Conservation (phyloP, 179 eudicot genomes). For the Silene coronaria region DNA sequence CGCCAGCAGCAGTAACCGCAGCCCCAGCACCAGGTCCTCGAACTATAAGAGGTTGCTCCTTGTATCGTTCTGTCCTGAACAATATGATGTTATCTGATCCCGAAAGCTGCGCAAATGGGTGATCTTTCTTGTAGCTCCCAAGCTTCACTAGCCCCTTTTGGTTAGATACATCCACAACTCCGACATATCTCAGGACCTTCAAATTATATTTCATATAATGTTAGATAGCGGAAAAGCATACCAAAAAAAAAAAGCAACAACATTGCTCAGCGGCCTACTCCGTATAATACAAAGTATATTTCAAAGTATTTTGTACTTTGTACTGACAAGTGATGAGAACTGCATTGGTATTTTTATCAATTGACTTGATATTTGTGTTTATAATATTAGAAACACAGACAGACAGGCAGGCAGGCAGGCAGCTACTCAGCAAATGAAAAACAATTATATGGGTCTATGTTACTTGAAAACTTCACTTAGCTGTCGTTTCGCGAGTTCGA, state of each 20-base stretch:
- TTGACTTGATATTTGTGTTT: neutral
- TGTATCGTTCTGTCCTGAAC: slow-evolving; percentile 77
- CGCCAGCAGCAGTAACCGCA: slow-evolving; percentile 94
- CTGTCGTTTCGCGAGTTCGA: too few species aligned
- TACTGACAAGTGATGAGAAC: neutral
- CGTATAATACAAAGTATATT: too few species aligned
- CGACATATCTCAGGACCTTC: slow-evolving; percentile 93
- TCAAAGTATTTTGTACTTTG: too few species aligned
- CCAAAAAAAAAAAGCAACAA: neutral
- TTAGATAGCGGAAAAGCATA: neutral
- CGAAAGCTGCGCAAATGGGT: slow-evolving; percentile 90
- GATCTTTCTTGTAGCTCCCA: slow-evolving; percentile 82
- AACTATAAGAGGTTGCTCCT: slow-evolving; percentile 81
- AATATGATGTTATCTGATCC: slow-evolving; percentile 97
- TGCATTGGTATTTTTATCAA: neutral
- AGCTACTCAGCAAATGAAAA: too few species aligned
- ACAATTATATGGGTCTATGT: too few species aligned
- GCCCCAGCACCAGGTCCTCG: slow-evolving; percentile 99
- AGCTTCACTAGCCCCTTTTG: slow-evolving; percentile 62
- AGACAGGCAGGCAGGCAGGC: too few species aligned
- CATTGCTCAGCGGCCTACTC: neutral
- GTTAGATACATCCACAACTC: slow-evolving; percentile 81
- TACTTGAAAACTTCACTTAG: too few species aligned
- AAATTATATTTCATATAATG: slow-evolving; percentile 5
- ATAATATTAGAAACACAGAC: too few species aligned